Conservation (phyloP, 345 rosid genomes). For the Rubroshorea leprosula region DNA sequence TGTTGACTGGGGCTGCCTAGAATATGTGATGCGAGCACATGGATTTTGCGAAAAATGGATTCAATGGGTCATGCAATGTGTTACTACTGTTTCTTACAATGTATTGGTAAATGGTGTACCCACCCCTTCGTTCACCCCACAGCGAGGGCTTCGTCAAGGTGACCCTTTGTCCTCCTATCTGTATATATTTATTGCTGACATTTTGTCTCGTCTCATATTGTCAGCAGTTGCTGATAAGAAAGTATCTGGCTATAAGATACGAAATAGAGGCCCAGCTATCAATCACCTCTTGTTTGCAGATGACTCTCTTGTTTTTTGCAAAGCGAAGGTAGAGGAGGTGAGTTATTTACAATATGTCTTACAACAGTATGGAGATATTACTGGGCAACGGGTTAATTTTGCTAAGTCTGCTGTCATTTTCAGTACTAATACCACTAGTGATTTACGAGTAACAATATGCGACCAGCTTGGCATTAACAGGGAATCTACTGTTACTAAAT, state of each 20-base stretch:
- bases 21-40: background rate
- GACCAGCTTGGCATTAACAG: too few relatives aligned
- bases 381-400: background rate
- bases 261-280: background rate
- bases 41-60: background rate
- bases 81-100: background rate
- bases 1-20: background rate
- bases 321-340: background rate
- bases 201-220: background rate
- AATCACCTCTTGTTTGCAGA: background rate
- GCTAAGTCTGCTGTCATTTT: background rate
- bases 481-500: too few relatives aligned
- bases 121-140: background rate
- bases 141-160: background rate
- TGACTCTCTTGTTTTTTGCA: background rate
- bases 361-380: background rate
- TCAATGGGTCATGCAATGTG: background rate
- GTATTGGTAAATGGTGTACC: background rate
- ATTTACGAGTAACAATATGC: too few relatives aligned
- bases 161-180: background rate
- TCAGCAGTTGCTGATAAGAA: background rate
- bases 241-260: background rate
- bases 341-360: background rate
- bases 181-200: background rate
- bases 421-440: background rate